A percentile compares a stretch with the other conserved stretches of the same genome.
Conservation (phyloP, 352 stramenopile species). For the Pythium utonaiense region DNA sequence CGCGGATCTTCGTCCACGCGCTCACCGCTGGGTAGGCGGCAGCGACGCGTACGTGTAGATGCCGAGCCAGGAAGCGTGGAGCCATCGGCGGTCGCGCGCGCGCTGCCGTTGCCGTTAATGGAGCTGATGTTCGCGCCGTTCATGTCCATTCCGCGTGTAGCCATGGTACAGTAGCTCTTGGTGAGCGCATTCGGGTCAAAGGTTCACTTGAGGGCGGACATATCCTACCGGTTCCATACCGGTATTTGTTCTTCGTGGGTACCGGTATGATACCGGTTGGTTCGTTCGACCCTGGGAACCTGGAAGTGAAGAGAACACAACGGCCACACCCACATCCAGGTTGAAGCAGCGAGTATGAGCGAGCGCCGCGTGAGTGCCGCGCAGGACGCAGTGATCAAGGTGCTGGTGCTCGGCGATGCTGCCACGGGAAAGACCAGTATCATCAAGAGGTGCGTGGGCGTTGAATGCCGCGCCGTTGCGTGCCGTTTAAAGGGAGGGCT, state of each 20-base stretch:
- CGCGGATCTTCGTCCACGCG: constrained; percentile 37
- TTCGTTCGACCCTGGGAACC: neutral
- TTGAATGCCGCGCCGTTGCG: neutral
- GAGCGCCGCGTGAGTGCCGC: constrained; percentile 68
- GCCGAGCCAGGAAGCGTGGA: neutral
- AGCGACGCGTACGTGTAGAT: constrained; percentile 14
- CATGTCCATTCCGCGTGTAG: constrained; percentile 1
- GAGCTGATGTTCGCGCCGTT: neutral
- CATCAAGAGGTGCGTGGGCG: constrained; percentile 80
- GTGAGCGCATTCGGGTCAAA: neutral
- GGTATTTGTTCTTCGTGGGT: constrained; percentile 16
- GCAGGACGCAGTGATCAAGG: constrained; percentile 90
- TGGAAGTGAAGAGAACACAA: constrained; percentile 16
- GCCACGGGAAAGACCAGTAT: constrained; percentile 92
- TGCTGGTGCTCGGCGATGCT: constrained; percentile 88
- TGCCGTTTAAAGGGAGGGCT: neutral
- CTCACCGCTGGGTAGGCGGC: constrained; percentile 33
- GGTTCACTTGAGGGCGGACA: neutral
- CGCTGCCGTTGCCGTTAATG: neutral
- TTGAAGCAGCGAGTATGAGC: constrained; percentile 39
- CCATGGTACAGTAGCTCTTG: neutral
- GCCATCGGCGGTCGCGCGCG: neutral
- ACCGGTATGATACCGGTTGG: constrained; percentile 8
- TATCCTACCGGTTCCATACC: constrained; percentile 6
- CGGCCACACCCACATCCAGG: constrained; percentile 8